Evolutionary conservation across 176 grass and related monocot species (phyloP).

Genomic region (Lolium multiflorum): DNA sequence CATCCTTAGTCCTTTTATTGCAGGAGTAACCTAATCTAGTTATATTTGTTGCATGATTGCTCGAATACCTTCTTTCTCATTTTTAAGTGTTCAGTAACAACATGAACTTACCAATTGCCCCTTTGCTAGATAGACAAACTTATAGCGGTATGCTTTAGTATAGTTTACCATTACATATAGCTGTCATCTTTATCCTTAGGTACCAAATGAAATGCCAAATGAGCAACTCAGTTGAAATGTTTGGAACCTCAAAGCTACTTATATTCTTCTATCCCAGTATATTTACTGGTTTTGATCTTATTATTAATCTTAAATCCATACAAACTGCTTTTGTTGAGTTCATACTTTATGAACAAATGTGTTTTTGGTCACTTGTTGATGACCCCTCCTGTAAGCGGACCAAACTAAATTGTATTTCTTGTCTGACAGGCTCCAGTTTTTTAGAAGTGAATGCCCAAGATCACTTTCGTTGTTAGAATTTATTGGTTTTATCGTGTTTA

Average conservation of each 20-base stretch:
- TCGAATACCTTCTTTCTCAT: neutral
- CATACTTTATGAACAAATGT: neutral
- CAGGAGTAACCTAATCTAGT: neutral
- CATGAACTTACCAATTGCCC: neutral
- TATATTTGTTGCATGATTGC: neutral
- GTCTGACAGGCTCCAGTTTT: too few species aligned
- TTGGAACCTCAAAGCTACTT: neutral
- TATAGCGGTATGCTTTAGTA: neutral
- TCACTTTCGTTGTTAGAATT: neutral
- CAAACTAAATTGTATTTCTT: neutral
- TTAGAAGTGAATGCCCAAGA: too few species aligned
- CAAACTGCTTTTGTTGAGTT: neutral
- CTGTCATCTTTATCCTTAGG: neutral
- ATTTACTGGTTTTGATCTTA: neutral
- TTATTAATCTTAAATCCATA: neutral
- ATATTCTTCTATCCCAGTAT: neutral
- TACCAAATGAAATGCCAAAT: neutral
- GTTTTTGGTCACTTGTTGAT: neutral
- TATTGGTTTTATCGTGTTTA: neutral
- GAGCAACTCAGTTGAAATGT: too few species aligned
- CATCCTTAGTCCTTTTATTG: neutral
- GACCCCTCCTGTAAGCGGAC: neutral
- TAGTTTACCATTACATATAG: neutral
- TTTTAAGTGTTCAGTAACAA: too few species aligned
- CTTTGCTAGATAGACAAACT: neutral